A percentile compares a stretch with the other conserved stretches of the same genome.
Conservation (phyloP, 2,329 filamentous ascomycete species). For the Fusarium clavum region DNA sequence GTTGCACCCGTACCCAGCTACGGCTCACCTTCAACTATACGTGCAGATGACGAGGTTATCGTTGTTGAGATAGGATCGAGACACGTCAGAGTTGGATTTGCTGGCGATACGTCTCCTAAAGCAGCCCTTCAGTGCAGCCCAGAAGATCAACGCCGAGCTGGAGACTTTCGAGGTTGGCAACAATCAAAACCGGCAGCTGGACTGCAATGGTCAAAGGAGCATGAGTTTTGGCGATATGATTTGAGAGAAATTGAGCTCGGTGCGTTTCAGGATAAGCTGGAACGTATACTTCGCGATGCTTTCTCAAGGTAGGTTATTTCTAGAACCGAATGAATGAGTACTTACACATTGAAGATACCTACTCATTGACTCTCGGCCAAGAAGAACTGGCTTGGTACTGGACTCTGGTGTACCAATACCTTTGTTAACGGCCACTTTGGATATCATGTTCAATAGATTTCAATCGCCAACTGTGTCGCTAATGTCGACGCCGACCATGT, state of each 20-base stretch:
- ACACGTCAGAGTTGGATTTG: conserved; percentile 84
- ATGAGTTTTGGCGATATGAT: conserved; percentile 85
- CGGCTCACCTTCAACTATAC: conserved; percentile 69
- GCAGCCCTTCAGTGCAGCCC: conserved; percentile 76
- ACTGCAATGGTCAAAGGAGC: conserved; percentile 69
- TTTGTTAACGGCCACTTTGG: conserved; percentile 78
- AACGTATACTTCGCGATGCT: conserved; percentile 82
- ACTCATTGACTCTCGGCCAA: conserved; percentile 79
- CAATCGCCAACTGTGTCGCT: conserved; percentile 84
- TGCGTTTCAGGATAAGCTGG: conserved; percentile 86
- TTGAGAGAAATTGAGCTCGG: conserved; percentile 79
- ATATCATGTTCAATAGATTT: conserved; percentile 83
- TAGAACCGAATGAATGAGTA: not conserved
- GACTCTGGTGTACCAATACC: conserved; percentile 83
- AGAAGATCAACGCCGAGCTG: conserved; percentile 79
- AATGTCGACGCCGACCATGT: conserved; percentile 79
- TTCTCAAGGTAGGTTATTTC: conserved; percentile 75
- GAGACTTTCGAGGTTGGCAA: conserved; percentile 82
- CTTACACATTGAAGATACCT: conserved; percentile 61
- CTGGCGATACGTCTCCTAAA: conserved; percentile 84
- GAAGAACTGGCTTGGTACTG: conserved; percentile 79
- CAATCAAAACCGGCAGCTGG: conserved; percentile 60
- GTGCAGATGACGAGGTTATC: conserved; percentile 84
- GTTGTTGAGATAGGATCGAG: conserved; percentile 87
- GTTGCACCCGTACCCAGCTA: conserved; percentile 67